Evolutionary conservation across 1,284 basidiomycete species (phyloP).

Genomic region (Leccinum solheimii): DNA sequence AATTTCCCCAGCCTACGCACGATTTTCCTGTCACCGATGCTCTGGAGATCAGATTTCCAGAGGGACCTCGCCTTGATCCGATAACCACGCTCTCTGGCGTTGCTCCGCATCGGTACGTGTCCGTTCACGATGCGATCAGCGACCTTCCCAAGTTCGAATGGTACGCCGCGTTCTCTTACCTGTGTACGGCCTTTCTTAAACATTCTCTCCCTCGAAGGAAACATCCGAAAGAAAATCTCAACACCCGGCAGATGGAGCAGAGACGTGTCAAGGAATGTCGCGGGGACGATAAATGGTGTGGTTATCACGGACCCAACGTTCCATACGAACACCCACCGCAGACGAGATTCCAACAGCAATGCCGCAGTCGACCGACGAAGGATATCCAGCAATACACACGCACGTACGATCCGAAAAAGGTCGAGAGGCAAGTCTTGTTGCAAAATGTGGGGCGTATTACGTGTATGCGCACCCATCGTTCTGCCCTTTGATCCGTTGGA

Average conservation of each 20-base stretch:
- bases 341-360: conserved; percentile 52
- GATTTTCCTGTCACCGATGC: conserved; percentile 49
- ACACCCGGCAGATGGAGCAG: conserved; percentile 16
- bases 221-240: conserved; percentile 16
- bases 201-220: conserved; percentile 24
- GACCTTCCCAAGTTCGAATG: conserved; percentile 72
- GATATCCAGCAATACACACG: conserved; percentile 56
- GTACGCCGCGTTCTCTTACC: conserved; percentile 38
- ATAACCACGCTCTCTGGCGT: conserved; percentile 48
- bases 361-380: conserved; percentile 40
- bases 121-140: conserved; percentile 65
- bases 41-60: conserved; percentile 51
- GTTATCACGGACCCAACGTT: conserved; percentile 30
- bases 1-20: conserved; percentile 70
- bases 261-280: conserved; percentile 40
- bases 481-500: conserved; percentile 12
- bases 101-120: conserved; percentile 54
- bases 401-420: conserved; percentile 38
- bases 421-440: conserved; percentile 38
- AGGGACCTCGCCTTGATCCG: conserved; percentile 41
- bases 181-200: neutral
- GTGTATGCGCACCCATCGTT: neutral
- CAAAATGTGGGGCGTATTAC: neutral
- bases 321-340: conserved; percentile 48
- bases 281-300: conserved; percentile 41